These are phyloP conservation scores for Ophiobolus disseminans DNA, from an alignment of 2,329 filamentous ascomycete species.

Conservation along the genomic window DNA sequence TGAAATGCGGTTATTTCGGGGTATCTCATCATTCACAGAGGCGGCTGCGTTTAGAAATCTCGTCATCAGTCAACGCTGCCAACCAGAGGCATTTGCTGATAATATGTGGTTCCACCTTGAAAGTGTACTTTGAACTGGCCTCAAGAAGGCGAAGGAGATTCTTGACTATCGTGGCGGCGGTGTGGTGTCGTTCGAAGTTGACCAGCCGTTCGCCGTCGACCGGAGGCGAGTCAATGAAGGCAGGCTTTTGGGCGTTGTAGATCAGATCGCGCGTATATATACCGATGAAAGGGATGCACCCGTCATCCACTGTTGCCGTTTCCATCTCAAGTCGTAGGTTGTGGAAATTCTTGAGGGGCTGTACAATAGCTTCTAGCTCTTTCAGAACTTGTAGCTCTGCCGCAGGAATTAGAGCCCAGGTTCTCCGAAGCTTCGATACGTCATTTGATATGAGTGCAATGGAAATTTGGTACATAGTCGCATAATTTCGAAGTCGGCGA, in stretches of 20 bases:
- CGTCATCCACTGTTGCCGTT: constrained; percentile 66
- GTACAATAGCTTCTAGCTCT: constrained; percentile 75
- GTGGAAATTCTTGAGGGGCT: constrained; percentile 79
- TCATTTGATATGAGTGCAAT: constrained; percentile 79
- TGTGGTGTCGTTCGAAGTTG: constrained; percentile 84
- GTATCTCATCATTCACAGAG: constrained; percentile 35
- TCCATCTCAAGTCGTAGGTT: constrained; percentile 83
- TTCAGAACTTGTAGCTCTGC: constrained; percentile 70
- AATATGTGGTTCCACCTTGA: constrained; percentile 76
- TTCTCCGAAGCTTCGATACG: constrained; percentile 69
- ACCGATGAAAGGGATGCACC: constrained; percentile 84
- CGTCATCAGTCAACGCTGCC: constrained; percentile 76
- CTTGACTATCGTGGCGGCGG: constrained; percentile 78
- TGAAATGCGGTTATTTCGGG: constrained; percentile 9
- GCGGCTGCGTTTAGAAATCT: constrained; percentile 61
- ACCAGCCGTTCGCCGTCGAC: constrained; percentile 67
- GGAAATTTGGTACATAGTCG: constrained; percentile 81
- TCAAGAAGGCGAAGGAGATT: constrained; percentile 79
- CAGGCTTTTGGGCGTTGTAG: constrained; percentile 80
- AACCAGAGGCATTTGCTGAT: constrained; percentile 87
- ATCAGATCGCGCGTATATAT: constrained; percentile 83
- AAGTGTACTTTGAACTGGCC: constrained; percentile 75
- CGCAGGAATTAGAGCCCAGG: constrained; percentile 73
- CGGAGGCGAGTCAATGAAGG: constrained; percentile 73
- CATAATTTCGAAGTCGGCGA: constrained; percentile 79